These are phyloP conservation scores for Leishmania tropica DNA, from an alignment of 208 protist species.

Conservation along the genomic window DNA sequence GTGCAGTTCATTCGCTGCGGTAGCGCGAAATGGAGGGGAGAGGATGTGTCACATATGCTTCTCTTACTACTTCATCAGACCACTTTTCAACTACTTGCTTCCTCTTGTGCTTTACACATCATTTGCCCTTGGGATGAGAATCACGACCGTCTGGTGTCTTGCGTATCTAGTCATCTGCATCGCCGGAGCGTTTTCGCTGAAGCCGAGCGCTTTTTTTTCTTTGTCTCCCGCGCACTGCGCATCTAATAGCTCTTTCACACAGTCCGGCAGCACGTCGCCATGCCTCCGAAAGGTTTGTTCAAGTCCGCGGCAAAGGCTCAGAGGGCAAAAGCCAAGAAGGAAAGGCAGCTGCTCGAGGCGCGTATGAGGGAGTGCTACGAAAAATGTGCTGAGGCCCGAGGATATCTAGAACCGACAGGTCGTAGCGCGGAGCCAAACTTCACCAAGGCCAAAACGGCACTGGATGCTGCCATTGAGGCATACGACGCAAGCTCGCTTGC, in stretches of 20 bases:
- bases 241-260: neutral
- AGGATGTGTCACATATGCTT: neutral
- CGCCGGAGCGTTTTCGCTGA: neutral
- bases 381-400: slow-evolving; percentile 76
- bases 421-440: slow-evolving; percentile 70
- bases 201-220: neutral
- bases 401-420: slow-evolving; percentile 69
- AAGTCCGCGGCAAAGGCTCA: slow-evolving; percentile 31
- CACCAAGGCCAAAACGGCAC: slow-evolving; percentile 67
- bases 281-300: slow-evolving; percentile 38
- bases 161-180: neutral
- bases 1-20: neutral
- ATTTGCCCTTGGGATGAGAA: neutral
- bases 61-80: neutral
- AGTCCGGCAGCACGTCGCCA: slow-evolving; percentile 6
- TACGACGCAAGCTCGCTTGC: slow-evolving; percentile 64
- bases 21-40: neutral
- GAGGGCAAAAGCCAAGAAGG: slow-evolving; percentile 64
- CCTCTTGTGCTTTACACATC: neutral
- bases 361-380: slow-evolving; percentile 68
- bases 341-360: slow-evolving; percentile 79
- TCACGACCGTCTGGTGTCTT: neutral
- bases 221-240: neutral
- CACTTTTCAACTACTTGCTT: neutral
- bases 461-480: slow-evolving; percentile 80